phyloP scores from a whole-genome alignment of 768 basidiomycete species.

The Peribolospora baueri region DNA sequence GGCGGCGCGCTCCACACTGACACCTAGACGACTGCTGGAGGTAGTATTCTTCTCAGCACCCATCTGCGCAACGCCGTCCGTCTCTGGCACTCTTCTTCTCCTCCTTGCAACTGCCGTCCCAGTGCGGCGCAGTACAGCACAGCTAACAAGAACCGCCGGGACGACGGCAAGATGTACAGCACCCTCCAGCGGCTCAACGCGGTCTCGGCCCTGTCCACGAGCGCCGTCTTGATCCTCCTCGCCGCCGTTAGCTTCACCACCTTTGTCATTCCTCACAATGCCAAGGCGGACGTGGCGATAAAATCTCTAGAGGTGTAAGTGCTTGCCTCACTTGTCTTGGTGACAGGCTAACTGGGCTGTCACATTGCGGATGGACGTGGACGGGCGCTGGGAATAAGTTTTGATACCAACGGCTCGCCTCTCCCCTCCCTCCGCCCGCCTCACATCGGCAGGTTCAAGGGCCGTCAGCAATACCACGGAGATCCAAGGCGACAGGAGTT shows the following conservation, averaged over 20 bases:
- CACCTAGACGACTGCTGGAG: too few species aligned
- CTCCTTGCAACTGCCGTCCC: too few species aligned
- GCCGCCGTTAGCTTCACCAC: conserved; percentile 8
- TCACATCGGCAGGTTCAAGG: conserved; percentile 3
- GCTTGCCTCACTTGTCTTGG: not conserved
- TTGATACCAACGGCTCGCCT: too few species aligned
- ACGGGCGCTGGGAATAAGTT: too few species aligned
- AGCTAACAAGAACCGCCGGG: conserved; percentile 6
- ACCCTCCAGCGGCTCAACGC: conserved; percentile 39
- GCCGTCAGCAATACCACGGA: conserved; percentile 2
- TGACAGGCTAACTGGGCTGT: not conserved
- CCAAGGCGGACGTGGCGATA: conserved; percentile 35
- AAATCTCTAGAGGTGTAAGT: conserved; percentile 49
- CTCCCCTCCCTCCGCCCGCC: not conserved
- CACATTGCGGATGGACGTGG: too few species aligned
- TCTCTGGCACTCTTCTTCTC: too few species aligned
- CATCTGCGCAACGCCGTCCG: too few species aligned
- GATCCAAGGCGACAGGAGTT: conserved; percentile 40
- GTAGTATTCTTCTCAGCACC: too few species aligned
- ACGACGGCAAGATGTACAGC: conserved; percentile 3
- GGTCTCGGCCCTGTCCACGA: conserved; percentile 46
- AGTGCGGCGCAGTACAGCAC: conserved; percentile 3
- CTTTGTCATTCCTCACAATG: conserved; percentile 17
- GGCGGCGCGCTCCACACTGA: too few species aligned
- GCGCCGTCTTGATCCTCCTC: conserved; percentile 26